Conservation (phyloP, 2,329 filamentous ascomycete genomes). For the Fusarium buharicum region DNA sequence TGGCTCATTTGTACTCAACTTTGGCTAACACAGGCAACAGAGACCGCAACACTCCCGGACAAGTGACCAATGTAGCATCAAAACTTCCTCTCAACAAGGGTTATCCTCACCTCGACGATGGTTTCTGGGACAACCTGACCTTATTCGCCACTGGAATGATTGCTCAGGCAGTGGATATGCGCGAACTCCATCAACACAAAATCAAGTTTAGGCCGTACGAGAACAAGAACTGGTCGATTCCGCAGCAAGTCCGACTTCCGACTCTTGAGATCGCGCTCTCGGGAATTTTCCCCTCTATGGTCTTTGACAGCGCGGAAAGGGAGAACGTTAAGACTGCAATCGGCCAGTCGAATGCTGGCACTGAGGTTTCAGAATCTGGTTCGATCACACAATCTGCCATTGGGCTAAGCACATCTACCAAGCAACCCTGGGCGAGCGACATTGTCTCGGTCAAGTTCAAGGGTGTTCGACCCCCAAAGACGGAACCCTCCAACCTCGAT, state of each 20-base stretch:
- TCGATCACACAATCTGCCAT: constrained; percentile 40
- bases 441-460: constrained; percentile 68
- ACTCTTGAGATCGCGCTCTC: constrained; percentile 61
- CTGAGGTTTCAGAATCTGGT: constrained; percentile 36
- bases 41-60: constrained; percentile 42
- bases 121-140: constrained; percentile 64
- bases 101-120: constrained; percentile 57
- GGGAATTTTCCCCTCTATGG: constrained; percentile 55
- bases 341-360: constrained; percentile 1
- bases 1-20: background rate
- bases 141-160: constrained; percentile 63
- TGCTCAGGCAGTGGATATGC: constrained; percentile 60
- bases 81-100: constrained; percentile 57
- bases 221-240: constrained; percentile 52
- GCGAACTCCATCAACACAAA: constrained; percentile 57
- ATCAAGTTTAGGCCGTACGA: constrained; percentile 54
- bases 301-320: constrained; percentile 40
- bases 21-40: constrained; percentile 40
- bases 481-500: constrained; percentile 24
- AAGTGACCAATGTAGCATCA: constrained; percentile 49
- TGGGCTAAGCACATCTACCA: constrained; percentile 36
- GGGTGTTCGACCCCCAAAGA: constrained; percentile 51
- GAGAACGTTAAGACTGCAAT: constrained; percentile 14
- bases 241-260: constrained; percentile 59
- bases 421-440: constrained; percentile 67